Percentiles rank a stretch among this genome's conserved stretches.
These are phyloP conservation scores for Phytophthora constricta DNA, from an alignment of 352 stramenopile species.

Conservation along the genomic window DNA sequence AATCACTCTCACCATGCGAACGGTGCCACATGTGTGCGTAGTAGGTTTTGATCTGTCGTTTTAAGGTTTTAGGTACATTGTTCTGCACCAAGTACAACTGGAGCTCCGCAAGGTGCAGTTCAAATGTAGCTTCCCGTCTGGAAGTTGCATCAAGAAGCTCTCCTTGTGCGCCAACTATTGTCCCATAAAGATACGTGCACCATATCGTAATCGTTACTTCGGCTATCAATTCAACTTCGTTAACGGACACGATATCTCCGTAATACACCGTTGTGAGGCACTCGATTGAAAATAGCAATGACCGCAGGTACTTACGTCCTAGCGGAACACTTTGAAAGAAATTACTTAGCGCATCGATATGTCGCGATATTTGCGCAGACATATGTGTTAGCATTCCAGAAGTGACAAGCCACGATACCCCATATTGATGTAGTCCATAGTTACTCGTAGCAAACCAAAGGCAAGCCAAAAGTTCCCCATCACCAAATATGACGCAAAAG, in stretches of 20 bases:
- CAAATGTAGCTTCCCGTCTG: background rate
- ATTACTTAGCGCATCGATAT: too few relatives aligned
- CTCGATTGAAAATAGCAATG: background rate
- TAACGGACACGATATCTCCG: background rate
- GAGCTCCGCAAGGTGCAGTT: background rate
- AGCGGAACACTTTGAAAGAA: background rate
- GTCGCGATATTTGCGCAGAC: too few relatives aligned
- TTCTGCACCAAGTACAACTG: background rate
- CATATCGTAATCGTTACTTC: background rate
- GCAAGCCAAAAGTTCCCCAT: slow-evolving; percentile 65
- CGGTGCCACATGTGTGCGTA: background rate
- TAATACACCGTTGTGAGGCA: background rate
- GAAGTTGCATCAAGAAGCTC: background rate
- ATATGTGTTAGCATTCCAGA: slow-evolving; percentile 48
- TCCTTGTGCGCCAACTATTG: background rate
- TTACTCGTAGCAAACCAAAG: slow-evolving; percentile 54
- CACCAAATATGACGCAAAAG: slow-evolving; percentile 47
- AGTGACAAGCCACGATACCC: slow-evolving; percentile 55
- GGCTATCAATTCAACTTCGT: background rate
- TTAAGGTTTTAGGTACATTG: background rate
- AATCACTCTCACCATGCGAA: background rate
- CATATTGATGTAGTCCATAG: slow-evolving; percentile 35
- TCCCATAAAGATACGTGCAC: background rate
- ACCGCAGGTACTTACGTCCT: background rate
- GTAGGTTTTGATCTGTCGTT: background rate